Conservation (phyloP, 192 early-diverging fungal species). For the Podila horticola region DNA sequence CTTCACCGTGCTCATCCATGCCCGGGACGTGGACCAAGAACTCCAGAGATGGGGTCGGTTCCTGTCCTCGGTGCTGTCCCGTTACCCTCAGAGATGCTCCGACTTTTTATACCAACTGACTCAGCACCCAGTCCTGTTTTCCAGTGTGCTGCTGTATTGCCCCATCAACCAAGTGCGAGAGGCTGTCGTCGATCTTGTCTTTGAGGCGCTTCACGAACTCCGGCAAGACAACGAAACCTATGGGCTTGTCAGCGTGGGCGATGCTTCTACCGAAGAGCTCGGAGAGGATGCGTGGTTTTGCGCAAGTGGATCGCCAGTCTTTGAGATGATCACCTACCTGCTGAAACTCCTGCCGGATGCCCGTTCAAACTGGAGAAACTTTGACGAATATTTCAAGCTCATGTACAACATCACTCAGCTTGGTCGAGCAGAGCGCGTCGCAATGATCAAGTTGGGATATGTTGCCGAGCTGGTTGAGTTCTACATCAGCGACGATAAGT, state of each 20-base stretch:
- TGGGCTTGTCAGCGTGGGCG: conserved; percentile 18
- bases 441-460: conserved; percentile 50
- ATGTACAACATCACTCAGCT: conserved; percentile 51
- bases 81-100: conserved; percentile 42
- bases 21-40: conserved; percentile 46
- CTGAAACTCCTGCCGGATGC: conserved; percentile 48
- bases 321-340: conserved; percentile 24
- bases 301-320: conserved; percentile 20
- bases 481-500: conserved; percentile 50
- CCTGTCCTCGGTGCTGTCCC: conserved; percentile 34
- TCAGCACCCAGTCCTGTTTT: conserved; percentile 16
- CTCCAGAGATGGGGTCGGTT: conserved; percentile 52
- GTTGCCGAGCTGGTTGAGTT: conserved; percentile 47
- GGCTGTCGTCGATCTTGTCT: conserved; percentile 52
- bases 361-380: conserved; percentile 52
- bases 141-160: conserved; percentile 44
- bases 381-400: conserved; percentile 58
- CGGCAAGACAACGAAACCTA: conserved; percentile 33
- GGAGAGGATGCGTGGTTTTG: conserved; percentile 11
- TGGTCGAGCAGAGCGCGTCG: conserved; percentile 37
- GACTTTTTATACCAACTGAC: conserved; percentile 41
- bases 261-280: background rate
- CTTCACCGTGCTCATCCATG: conserved; percentile 51
- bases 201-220: conserved; percentile 37
- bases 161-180: conserved; percentile 55